Evolutionary conservation across 75 land plant genomes (phyloP).

Genomic region (Pinus albicaulis): DNA sequence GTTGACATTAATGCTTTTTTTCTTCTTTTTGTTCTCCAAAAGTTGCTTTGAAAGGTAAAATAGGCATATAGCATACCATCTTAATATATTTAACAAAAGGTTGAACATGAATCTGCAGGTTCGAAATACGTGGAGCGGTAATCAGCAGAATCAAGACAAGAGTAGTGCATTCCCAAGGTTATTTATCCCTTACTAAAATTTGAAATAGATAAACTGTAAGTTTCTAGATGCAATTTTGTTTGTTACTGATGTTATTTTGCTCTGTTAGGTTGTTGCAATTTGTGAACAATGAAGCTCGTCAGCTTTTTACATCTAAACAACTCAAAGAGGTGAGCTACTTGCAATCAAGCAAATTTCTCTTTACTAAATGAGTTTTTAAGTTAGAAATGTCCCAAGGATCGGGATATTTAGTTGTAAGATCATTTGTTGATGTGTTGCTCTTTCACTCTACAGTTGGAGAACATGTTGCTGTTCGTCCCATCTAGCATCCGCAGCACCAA

Average conservation of each 20-base stretch:
- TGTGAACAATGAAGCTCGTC: constrained; percentile 33
- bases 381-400: neutral
- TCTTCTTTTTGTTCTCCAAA: neutral
- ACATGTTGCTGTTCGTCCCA: constrained; percentile 18
- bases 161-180: constrained; percentile 62
- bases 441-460: constrained; percentile 31
- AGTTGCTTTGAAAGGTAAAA: neutral
- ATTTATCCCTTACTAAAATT: neutral
- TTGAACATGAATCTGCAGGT: constrained; percentile 28
- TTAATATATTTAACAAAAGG: neutral
- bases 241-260: constrained; percentile 4
- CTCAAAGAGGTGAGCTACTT: constrained; percentile 54
- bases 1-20: neutral
- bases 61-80: neutral
- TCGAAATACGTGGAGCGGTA: constrained; percentile 32
- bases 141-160: constrained; percentile 47
- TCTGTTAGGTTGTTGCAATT: constrained; percentile 53
- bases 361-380: neutral
- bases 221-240: neutral
- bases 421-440: neutral
- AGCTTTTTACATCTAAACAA: constrained; percentile 53
- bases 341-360: neutral
- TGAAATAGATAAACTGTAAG: neutral
- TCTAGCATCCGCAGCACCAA: neutral
- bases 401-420: neutral